phyloP scores from a whole-genome alignment of 148 eudicot genomes.

The Rheum nobile region DNA sequence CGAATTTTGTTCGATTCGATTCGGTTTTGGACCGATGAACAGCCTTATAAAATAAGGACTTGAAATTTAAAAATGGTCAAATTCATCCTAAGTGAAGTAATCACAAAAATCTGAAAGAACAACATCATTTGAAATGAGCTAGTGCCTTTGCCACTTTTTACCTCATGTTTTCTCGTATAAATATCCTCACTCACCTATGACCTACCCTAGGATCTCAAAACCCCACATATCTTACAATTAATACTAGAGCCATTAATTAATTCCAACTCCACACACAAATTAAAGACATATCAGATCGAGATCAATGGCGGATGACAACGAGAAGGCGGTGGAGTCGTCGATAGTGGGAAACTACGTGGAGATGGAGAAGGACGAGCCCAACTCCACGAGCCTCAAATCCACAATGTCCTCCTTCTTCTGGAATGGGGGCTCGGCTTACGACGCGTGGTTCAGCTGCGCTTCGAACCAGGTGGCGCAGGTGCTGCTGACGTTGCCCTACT shows the following conservation, averaged over 20 bases:
- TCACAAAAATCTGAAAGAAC: no score
- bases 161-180: conserved; percentile 14
- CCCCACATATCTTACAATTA: background rate
- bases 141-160: background rate
- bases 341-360: conserved; percentile 65
- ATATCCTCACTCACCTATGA: background rate
- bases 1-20: no score
- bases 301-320: conserved; percentile 17
- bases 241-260: no score
- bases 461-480: conserved; percentile 99
- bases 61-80: no score
- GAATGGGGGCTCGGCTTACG: conserved; percentile 95
- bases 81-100: no score
- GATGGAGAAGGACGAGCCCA: conserved; percentile 62
- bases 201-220: background rate
- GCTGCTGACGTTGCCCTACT: conserved; percentile 83
- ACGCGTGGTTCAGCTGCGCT: conserved; percentile 98
- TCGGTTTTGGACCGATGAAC: no score
- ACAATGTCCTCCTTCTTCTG: conserved; percentile 60
- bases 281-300: conserved; percentile 16
- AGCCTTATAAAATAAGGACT: no score
- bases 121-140: background rate
- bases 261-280: background rate
- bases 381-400: conserved; percentile 33
- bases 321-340: conserved; percentile 51